Conservation (phyloP, 2,329 filamentous ascomycete species). For the Hawksworthiomyces lignivorus region DNA sequence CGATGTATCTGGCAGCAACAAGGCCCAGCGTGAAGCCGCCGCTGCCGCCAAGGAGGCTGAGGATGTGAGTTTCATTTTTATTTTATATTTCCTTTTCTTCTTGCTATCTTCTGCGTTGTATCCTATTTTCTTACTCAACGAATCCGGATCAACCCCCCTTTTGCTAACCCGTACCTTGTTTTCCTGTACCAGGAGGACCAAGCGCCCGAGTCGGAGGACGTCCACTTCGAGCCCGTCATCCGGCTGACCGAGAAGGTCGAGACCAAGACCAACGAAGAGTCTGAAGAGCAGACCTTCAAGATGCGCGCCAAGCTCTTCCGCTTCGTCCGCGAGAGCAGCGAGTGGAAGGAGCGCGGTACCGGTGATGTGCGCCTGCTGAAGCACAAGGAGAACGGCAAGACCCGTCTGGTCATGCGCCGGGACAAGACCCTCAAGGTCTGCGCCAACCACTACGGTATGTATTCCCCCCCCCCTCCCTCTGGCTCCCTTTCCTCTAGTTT, state of each 20-base stretch:
- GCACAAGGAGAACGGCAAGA: constrained; percentile 99
- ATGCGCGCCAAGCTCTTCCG: constrained; percentile 99
- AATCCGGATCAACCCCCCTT: too few relatives aligned
- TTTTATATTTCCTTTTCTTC: background rate
- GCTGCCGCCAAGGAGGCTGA: constrained; percentile 50
- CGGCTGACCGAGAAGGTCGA: constrained; percentile 95
- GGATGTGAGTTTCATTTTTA: constrained; percentile 37
- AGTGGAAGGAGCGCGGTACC: constrained; percentile 99
- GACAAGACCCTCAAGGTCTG: constrained; percentile 99
- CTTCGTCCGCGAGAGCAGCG: constrained; percentile 82
- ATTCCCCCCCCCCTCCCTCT: background rate
- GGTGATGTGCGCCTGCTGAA: constrained; percentile 94
- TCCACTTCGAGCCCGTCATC: constrained; percentile 95
- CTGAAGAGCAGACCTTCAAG: constrained; percentile 96
- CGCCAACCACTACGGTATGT: constrained; percentile 95
- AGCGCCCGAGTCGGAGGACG: constrained; percentile 78
- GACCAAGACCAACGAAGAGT: constrained; percentile 95
- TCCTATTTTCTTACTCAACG: too few relatives aligned
- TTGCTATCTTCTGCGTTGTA: too few relatives aligned
- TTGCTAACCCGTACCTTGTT: constrained; percentile 4
- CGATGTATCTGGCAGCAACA: constrained; percentile 82
- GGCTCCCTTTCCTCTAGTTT: background rate
- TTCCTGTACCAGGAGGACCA: constrained; percentile 62
- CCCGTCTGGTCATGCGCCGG: constrained; percentile 92
- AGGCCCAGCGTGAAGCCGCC: constrained; percentile 62